Conservation (phyloP, 2,329 filamentous ascomycete genomes). For the Colletotrichum cereale region DNA sequence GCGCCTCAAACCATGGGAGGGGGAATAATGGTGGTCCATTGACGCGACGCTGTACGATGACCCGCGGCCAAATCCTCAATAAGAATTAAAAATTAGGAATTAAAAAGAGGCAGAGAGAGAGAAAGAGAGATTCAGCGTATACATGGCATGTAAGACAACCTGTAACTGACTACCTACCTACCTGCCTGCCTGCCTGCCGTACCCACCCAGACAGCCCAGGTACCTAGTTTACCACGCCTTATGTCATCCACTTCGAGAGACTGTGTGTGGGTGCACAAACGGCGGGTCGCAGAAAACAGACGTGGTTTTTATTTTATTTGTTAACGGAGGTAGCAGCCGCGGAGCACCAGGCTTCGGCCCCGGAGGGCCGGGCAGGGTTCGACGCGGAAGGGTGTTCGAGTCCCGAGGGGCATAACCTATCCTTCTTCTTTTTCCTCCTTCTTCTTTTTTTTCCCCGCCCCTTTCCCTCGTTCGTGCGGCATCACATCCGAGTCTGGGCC, state of each 20-base stretch:
- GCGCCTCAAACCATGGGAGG: neutral
- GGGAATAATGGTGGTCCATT: neutral
- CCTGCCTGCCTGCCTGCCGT: neutral
- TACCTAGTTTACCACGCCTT: too few relatives aligned
- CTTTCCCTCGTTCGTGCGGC: neutral
- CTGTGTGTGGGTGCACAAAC: constrained; percentile 14
- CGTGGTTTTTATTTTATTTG: too few relatives aligned
- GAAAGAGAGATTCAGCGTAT: neutral
- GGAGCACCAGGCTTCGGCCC: constrained; percentile 18
- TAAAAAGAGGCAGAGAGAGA: neutral
- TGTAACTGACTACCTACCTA: neutral
- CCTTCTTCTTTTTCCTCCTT: neutral
- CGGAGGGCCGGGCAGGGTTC: constrained; percentile 6
- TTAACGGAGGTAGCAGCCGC: constrained; percentile 18
- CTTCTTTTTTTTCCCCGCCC: neutral
- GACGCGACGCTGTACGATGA: neutral
- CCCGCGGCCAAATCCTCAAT: neutral
- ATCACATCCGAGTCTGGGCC: neutral
- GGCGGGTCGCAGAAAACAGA: neutral
- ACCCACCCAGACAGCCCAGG: too few relatives aligned
- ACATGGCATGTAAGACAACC: neutral
- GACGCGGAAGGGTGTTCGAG: neutral
- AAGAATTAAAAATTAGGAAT: too few relatives aligned
- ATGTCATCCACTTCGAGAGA: neutral
- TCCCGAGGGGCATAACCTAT: neutral